Evolutionary conservation across 495 filamentous ascomycete genomes (phyloP), one percentile per base, ranked within the genome.

Genomic region (Aspergillus sclerotiicarbonarius): DNA sequence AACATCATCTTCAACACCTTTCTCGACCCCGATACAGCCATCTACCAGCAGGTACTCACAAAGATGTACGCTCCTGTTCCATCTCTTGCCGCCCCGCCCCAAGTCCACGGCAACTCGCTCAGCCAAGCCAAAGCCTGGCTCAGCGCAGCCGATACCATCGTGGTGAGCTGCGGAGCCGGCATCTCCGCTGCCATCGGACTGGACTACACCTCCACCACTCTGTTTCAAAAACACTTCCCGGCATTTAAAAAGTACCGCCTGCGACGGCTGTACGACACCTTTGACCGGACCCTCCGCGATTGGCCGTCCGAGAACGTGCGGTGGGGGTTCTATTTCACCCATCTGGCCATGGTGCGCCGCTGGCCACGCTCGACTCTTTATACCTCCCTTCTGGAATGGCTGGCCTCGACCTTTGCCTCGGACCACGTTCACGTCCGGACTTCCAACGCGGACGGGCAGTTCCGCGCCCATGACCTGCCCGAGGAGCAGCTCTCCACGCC

Each of bases 281-380:
- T 69, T 39, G 67, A 64, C 8, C 3, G 8, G 33, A 35, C 33
- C 33, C 67, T 65, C 35, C 32, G 33, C 0, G 60, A 33, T n/a
- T 69, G 67, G 67, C 48, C 57, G 30, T 60, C 55, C 16, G 55
- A 46, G 8, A 13, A 8, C 9, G 62, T 65, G 20, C 67, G 67
- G 65, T 69, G 67, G 67, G 67, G 67, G 4, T 69, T 65, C 56
- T 69, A 57, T 21, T 63, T 69, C 47, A 31, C 53, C 10, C 67
- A 69, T 21, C 43, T 69, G 0, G 50, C 65, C 41, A 60, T 65
- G 56, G 67, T 67, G 1, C 58, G 60, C 8, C 54, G 18, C 4
- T 66, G 66, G 66, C 63, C 63, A 1, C n/a, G n/a, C 5, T 64
- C 63, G 7, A 10, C 53, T 2, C 16, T 64, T 0, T 69, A 69